Evolutionary conservation across 495 filamentous ascomycete species (phyloP).

Genomic region (Penicillium paradoxum): DNA sequence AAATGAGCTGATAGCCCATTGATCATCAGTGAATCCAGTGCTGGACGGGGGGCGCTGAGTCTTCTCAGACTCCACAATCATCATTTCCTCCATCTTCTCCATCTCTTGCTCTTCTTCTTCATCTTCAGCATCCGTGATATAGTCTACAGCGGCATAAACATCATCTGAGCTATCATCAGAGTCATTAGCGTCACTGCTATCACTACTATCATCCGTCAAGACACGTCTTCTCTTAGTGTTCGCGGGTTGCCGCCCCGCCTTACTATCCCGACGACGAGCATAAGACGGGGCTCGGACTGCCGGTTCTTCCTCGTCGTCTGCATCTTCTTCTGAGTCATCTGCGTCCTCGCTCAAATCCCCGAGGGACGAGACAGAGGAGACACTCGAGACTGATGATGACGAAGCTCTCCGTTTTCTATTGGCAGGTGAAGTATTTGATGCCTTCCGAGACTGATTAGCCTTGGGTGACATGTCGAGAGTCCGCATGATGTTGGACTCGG

Average conservation of each 20-base stretch:
- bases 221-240: conserved; percentile 44
- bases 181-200: conserved; percentile 36
- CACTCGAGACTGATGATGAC: conserved; percentile 39
- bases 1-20: conserved; percentile 55
- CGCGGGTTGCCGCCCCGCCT: conserved; percentile 40
- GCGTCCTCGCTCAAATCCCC: conserved; percentile 36
- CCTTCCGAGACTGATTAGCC: conserved; percentile 23
- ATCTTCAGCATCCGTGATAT: conserved; percentile 72
- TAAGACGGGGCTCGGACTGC: conserved; percentile 50
- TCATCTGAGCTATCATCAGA: conserved; percentile 52
- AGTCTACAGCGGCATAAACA: conserved; percentile 69
- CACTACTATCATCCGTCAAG: conserved; percentile 65
- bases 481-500: conserved; percentile 16
- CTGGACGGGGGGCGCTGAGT: conserved; percentile 30
- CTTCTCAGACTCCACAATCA: conserved; percentile 58
- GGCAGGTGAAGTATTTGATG: conserved; percentile 20
- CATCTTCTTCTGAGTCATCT: conserved; percentile 45
- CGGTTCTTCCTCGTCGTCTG: conserved; percentile 49
- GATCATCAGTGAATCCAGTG: conserved; percentile 37
- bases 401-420: conserved; percentile 40
- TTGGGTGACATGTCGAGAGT: conserved; percentile 17
- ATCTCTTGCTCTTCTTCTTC: conserved; percentile 73
- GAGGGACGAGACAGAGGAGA: conserved; percentile 40
- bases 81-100: conserved; percentile 65
- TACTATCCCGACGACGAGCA: conserved; percentile 37